Base-by-base conservation (phyloP, 2,329 filamentous ascomycete species). In the Pestalotiopsis sp. region DNA sequence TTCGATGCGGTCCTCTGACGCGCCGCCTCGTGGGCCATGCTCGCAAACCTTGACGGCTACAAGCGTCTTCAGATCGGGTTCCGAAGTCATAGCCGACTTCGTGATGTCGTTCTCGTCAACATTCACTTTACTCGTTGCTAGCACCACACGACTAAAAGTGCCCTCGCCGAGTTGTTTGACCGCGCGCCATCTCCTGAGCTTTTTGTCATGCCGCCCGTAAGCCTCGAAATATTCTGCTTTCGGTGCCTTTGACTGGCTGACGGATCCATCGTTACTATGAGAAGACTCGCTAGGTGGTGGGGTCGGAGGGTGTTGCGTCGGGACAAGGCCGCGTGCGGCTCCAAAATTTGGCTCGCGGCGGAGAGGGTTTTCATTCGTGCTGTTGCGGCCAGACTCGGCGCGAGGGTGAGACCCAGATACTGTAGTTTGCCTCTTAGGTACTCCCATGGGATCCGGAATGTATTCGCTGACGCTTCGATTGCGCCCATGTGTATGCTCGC, bases 31-130 rank as follows among this genome's bases (percentile, higher is more conserved):
- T 1, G 96, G 95, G 3, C 95, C 96, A 80, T 97, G 94, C 78
- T 98, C 94, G 76, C 97, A 95, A 58, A 99, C 90, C 80, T 99
- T 99, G 76, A 99, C 90, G 1, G 96, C 96, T 3, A 98, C 96
- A 14, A 99, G 83, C 65, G 92, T 93, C 75, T 91, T 92, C n/a
- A 90, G 89, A 70, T 92, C 84, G 61, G 89, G 84, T 55, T 75
- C 79, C 62, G 69, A 71, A 69, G 65, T 76, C 73, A 77, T 71
- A 71, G 79, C 74, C 73, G 75, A 68, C 73, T 76, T 71, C 72
- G 60, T 73, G 66, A 70, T 77, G 68, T 82, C 80, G 35, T 84
- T 81, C 48, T 85, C 83, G 0, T 85, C 83, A 10, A 83, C 77
- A 11, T 82, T 80, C 55, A 89, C 86, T 76, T 97, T 89, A 74